Evolutionary conservation across 2,329 filamentous ascomycete species (phyloP).

Genomic region (Onygenales sp.): DNA sequence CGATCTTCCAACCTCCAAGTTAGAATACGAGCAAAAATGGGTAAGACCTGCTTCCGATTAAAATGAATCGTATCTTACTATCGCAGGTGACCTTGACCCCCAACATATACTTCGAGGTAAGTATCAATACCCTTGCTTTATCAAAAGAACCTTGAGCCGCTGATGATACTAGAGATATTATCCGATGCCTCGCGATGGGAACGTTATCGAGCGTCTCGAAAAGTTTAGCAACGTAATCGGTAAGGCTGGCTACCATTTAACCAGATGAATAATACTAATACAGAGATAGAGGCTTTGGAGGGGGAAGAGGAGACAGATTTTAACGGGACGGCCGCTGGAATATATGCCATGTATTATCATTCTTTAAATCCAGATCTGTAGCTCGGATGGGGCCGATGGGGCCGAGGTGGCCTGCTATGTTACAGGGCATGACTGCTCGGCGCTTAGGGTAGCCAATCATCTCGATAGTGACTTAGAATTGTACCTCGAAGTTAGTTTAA

Average conservation of each 20-base stretch:
- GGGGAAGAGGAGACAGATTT: background rate
- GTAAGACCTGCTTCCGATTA: background rate
- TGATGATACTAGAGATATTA: background rate
- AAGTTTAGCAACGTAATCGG: slow-evolving; percentile 7
- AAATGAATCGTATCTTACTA: background rate
- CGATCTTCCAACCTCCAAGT: background rate
- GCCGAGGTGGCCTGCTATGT: too few species aligned
- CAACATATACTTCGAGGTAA: background rate
- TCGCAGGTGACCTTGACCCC: background rate
- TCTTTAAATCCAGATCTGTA: background rate
- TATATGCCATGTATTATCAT: background rate
- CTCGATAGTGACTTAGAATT: too few species aligned
- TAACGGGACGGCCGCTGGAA: background rate
- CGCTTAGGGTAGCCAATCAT: too few species aligned
- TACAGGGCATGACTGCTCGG: too few species aligned
- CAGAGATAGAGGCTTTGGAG: background rate
- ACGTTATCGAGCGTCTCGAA: slow-evolving; percentile 5
- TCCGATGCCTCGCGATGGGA: background rate
- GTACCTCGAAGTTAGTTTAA: too few species aligned
- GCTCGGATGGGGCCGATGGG: too few species aligned
- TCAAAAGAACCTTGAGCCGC: background rate
- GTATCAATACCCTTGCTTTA: background rate
- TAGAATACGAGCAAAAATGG: background rate
- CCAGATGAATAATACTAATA: background rate
- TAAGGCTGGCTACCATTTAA: background rate